Percentiles rank a stretch among this genome's conserved stretches.
Evolutionary conservation across 2,329 filamentous ascomycete species (phyloP).

Genomic region (Trichoderma guizhouense): DNA sequence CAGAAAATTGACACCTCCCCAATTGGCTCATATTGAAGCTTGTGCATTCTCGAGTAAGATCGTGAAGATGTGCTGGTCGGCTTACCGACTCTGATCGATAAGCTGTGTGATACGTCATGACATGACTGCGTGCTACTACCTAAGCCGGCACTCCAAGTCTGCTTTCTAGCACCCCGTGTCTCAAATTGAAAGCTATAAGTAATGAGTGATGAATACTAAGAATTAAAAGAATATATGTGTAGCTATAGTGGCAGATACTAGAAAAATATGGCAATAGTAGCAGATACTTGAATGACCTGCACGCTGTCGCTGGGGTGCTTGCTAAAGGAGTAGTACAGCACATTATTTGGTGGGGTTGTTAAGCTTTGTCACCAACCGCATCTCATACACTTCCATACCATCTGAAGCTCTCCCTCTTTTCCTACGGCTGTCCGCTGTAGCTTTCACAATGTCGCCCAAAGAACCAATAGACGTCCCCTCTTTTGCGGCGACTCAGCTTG

Average conservation of each 20-base stretch:
- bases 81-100: not conserved
- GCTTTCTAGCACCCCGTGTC: not conserved
- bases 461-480: slow-evolving; percentile 58
- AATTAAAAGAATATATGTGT: not conserved
- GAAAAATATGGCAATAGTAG: not conserved
- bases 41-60: not conserved
- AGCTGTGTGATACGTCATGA: too few relatives aligned
- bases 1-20: not conserved
- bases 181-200: not conserved
- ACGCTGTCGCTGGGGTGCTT: not conserved
- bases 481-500: slow-evolving; percentile 69
- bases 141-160: not conserved
- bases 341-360: not conserved
- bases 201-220: not conserved
- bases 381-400: not conserved
- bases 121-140: too few relatives aligned
- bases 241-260: not conserved
- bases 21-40: not conserved
- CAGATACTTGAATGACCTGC: not conserved
- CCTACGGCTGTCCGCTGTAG: not conserved
- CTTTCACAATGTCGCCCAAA: slow-evolving; percentile 33
- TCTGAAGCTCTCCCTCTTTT: not conserved
- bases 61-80: not conserved
- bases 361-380: not conserved
- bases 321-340: not conserved